These are phyloP conservation scores for Lactarius evosmus DNA, from an alignment of 768 basidiomycete species.

Conservation along the genomic window DNA sequence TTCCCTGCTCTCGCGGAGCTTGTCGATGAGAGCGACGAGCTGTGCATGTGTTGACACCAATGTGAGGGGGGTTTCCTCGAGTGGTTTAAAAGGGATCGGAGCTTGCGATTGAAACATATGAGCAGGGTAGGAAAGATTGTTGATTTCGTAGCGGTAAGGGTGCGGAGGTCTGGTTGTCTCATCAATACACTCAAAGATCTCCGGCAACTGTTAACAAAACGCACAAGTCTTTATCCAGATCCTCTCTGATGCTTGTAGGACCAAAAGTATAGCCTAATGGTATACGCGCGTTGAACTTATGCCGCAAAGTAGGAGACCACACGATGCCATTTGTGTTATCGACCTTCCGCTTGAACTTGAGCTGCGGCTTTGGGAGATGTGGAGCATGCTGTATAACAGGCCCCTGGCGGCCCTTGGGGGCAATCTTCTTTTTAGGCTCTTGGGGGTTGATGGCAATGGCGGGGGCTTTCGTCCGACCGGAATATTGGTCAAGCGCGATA, in stretches of 20 bases:
- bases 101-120: slow-evolving; percentile 56
- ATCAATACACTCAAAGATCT: slow-evolving; percentile 8
- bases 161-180: slow-evolving; percentile 43
- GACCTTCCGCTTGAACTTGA: slow-evolving; percentile 56
- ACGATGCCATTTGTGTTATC: slow-evolving; percentile 55
- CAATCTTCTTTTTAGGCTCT: slow-evolving; percentile 35
- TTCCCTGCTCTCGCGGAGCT: slow-evolving; percentile 63
- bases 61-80: slow-evolving; percentile 64
- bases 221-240: slow-evolving; percentile 23
- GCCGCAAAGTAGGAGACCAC: slow-evolving; percentile 67
- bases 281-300: slow-evolving; percentile 82
- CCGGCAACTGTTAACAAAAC: background rate
- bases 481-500: slow-evolving; percentile 73
- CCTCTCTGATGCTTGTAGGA: slow-evolving; percentile 33
- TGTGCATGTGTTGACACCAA: slow-evolving; percentile 61
- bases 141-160: slow-evolving; percentile 86
- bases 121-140: slow-evolving; percentile 64
- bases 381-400: slow-evolving; percentile 71
- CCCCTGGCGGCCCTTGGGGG: slow-evolving; percentile 47
- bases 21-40: slow-evolving; percentile 61
- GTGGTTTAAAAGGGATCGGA: slow-evolving; percentile 53
- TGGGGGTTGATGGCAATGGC: slow-evolving; percentile 55
- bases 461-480: slow-evolving; percentile 66
- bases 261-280: slow-evolving; percentile 66
- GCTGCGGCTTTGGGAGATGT: slow-evolving; percentile 78